Evolutionary conservation across 2,329 filamentous ascomycete genomes (phyloP), one percentile per base, ranked within the genome.

Genomic region (Lojkania enalia): DNA sequence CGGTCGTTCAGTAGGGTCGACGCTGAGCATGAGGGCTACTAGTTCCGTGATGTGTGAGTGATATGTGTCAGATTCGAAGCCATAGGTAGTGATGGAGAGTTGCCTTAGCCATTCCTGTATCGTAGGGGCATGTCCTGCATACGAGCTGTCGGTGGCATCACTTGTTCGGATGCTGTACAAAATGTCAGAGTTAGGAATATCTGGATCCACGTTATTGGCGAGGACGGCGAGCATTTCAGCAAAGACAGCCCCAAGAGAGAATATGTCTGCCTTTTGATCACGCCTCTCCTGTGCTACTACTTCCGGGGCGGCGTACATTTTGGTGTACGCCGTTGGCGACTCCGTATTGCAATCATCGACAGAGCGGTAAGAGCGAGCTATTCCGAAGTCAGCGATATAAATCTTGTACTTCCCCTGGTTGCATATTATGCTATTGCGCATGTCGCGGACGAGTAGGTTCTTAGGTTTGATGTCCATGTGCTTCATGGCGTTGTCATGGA

Each of bases 401-500:
- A 63, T 41, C 19, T 37, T 49, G 44, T 38, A 57, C 7, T 27
- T 32, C 3, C 29, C 35, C 3, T 14, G 15, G 12, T 14, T 18
- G 23, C 35, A 33, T 6, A 42, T 30, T 4, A 21, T 43, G n/a
- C 32, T 46, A 33, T 21, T 27, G 15, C 30, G 2, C 19, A 42
- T 35, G 5, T 41, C 13, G 14, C 51, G 51, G 2, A 64, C 49
- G 0, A 64, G 48, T 1, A 62, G 19, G 18, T 63, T 64, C 21
- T 51, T 35, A 1, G 59, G 60, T 20, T 62, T 59, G 49, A 64
- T 60, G 21, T 63, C 58, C 58, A 57, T 60, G 36, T 64, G 59
- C 20, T 60, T 62, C 2, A 56, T 42, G 5, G 36, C 25, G 0
- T 35, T 14, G 2, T 19, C 9, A 31, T 62, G 60, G 1, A 64